A percentile compares a stretch with the other conserved stretches of the same genome.
Conservation (phyloP, 2,329 filamentous ascomycete genomes). For the Fusarium duplospermum region DNA sequence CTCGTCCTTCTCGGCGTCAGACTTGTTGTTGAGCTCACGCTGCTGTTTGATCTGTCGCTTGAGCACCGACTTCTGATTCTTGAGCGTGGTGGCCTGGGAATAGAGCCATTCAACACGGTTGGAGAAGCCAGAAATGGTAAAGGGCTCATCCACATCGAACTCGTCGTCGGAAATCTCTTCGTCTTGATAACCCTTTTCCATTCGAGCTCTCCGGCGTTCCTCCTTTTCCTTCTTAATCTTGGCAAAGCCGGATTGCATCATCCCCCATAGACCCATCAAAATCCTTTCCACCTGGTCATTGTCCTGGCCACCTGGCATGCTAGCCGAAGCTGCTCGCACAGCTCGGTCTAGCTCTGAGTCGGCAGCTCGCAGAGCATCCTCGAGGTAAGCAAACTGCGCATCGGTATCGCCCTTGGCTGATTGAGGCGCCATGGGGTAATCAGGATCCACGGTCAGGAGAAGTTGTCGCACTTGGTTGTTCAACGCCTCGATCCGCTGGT, state of each 20-base stretch:
- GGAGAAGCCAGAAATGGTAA: conserved; percentile 81
- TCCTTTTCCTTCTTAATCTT: conserved; percentile 66
- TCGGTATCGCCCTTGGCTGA: conserved; percentile 68
- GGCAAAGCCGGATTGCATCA: conserved; percentile 63
- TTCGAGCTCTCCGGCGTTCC: conserved; percentile 63
- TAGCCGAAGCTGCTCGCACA: conserved; percentile 44
- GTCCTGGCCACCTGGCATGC: conserved; percentile 39
- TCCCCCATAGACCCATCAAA: conserved; percentile 67
- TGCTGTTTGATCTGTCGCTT: conserved; percentile 96
- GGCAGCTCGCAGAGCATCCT: conserved; percentile 67
- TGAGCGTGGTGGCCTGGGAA: conserved; percentile 78
- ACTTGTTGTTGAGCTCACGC: conserved; percentile 89
- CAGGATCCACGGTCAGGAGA: conserved; percentile 60
- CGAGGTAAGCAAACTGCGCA: conserved; percentile 76
- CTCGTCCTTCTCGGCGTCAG: conserved; percentile 76
- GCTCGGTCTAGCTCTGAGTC: conserved; percentile 57
- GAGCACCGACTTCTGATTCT: conserved; percentile 89
- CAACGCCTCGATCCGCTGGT: conserved; percentile 68
- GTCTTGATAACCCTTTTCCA: conserved; percentile 67
- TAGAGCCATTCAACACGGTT: conserved; percentile 84
- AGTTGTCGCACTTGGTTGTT: conserved; percentile 73
- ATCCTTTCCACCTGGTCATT: conserved; percentile 67
- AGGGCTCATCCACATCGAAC: conserved; percentile 68
- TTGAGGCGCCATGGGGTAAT: conserved; percentile 68
- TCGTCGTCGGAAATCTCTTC: conserved; percentile 73